Base-by-base conservation (phyloP, 2,329 filamentous ascomycete species). In the Diaporthe aspalathi region DNA sequence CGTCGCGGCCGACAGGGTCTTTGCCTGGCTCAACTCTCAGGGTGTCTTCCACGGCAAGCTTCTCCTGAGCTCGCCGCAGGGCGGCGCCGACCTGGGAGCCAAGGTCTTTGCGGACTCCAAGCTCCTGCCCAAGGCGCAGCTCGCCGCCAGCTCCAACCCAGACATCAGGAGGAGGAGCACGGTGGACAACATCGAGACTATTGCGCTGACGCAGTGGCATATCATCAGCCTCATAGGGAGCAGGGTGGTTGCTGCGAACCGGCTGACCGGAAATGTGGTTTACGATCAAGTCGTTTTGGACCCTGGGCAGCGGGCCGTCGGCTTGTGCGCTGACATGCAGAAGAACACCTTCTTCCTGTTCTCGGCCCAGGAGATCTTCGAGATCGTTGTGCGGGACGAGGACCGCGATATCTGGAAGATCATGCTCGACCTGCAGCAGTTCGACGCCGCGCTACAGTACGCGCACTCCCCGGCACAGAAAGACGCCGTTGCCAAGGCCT, bases 311-410 rank as follows among this genome's bases (percentile, higher is more conserved):
- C 91, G 87, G 76, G 90, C 92, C 5, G 84, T 99, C n/a, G 94
- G 93, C 0, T 88, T 99, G 22, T 92, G 94, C 65, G 91, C 95
- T 11, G 96, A 99, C 80, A 88, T 93, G 73, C 95, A 96, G 80
- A 97, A 98, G 84, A 97, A 95, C 78, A 99, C 96, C 0, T 98
- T 95, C 79, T 99, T 97, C 96, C 87, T 99, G 2, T 97, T 98
- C 78, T 98, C 95, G 0, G 88, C 90, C 0, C 89, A 93, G 70
- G 94, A 97, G 77, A 97, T 99, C 65, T 98, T 94, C 76, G 96
- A 99, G 82, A 92, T 99, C 71, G 93, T 96, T 16, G 92, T 95
- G 16, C 92, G 91, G 54, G 94, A 98, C 70, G 96, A 99, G 80
- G 93, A 95, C 75, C 87, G 96, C 75, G 93, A 98, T 79, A 90